Evolutionary conservation across 2,329 filamentous ascomycete genomes (phyloP).

Genomic region (Alternaria atra): DNA sequence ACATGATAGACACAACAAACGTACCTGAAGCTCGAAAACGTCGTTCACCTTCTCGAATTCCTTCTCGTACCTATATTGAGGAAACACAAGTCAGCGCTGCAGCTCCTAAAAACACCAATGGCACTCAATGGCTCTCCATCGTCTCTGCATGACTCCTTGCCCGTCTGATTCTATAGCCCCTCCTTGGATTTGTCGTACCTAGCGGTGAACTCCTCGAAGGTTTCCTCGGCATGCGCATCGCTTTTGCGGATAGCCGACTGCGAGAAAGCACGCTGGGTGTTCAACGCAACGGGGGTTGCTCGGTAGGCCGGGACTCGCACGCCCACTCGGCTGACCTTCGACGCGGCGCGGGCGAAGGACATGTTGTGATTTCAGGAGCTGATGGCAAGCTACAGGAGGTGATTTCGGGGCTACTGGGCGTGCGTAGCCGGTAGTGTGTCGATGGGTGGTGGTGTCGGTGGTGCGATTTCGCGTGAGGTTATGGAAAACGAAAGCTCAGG

Average conservation of each 20-base stretch:
- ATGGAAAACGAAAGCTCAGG: slow-evolving; percentile 34
- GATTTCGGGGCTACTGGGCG: slow-evolving; percentile 28
- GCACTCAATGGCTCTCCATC: slow-evolving; percentile 40
- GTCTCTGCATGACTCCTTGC: slow-evolving; percentile 24
- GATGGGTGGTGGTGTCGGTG: slow-evolving; percentile 38
- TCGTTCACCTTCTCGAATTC: slow-evolving; percentile 98
- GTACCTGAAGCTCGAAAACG: slow-evolving; percentile 99
- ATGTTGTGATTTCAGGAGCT: slow-evolving; percentile 45
- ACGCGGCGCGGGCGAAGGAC: slow-evolving; percentile 51
- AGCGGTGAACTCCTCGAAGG: slow-evolving; percentile 97
- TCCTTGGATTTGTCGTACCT: slow-evolving; percentile 70
- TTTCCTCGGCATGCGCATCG: slow-evolving; percentile 85
- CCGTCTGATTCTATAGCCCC: slow-evolving; percentile 24
- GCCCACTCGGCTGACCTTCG: slow-evolving; percentile 46
- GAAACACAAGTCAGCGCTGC: slow-evolving; percentile 37
- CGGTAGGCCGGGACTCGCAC: slow-evolving; percentile 48
- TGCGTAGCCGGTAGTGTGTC: slow-evolving; percentile 32
- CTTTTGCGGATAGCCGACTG: slow-evolving; percentile 57
- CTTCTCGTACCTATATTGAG: slow-evolving; percentile 86
- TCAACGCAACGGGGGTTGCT: slow-evolving; percentile 45
- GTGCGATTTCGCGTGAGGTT: slow-evolving; percentile 34
- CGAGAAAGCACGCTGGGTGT: slow-evolving; percentile 57
- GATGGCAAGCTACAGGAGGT: slow-evolving; percentile 29
- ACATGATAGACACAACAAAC: slow-evolving; percentile 38
- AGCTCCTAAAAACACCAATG: slow-evolving; percentile 31